A percentile compares a stretch with the other conserved stretches of the same genome.
Conservation (phyloP, 2,329 filamentous ascomycete species). For the Fonsecaea pugnacius region DNA sequence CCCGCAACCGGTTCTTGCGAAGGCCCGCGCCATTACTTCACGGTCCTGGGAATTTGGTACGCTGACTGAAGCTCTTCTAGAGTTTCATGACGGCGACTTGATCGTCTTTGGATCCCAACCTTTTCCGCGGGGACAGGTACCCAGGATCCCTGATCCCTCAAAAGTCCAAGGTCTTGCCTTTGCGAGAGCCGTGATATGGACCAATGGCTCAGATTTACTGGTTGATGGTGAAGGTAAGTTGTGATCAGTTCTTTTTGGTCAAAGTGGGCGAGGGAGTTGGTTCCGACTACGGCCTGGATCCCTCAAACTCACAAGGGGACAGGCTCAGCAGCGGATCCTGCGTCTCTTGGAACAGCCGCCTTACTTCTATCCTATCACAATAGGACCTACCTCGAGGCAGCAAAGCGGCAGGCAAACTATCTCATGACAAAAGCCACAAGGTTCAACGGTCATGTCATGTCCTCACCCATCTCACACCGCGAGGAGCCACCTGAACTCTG, state of each 20-base stretch:
- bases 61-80: conserved; percentile 31
- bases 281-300: neutral
- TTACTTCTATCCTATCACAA: conserved; percentile 49
- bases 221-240: conserved; percentile 20
- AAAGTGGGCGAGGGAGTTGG: neutral
- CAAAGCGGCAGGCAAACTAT: conserved; percentile 48
- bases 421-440: conserved; percentile 48
- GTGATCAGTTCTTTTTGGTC: neutral
- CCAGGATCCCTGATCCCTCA: neutral
- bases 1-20: conserved; percentile 8
- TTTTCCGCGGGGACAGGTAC: conserved; percentile 19
- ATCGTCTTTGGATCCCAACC: conserved; percentile 25
- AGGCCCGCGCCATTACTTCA: conserved; percentile 9
- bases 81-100: conserved; percentile 29
- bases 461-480: conserved; percentile 53
- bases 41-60: conserved; percentile 28
- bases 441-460: conserved; percentile 46
- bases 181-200: conserved; percentile 16
- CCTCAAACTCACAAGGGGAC: neutral
- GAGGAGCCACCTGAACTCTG: conserved; percentile 51
- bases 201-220: conserved; percentile 11
- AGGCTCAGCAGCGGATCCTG: conserved; percentile 45
- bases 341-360: conserved; percentile 52
- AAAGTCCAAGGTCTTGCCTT: conserved; percentile 11
- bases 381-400: conserved; percentile 44